Evolutionary conservation across 441 rosid species (phyloP).

Genomic region (Gossypium gossypioides): DNA sequence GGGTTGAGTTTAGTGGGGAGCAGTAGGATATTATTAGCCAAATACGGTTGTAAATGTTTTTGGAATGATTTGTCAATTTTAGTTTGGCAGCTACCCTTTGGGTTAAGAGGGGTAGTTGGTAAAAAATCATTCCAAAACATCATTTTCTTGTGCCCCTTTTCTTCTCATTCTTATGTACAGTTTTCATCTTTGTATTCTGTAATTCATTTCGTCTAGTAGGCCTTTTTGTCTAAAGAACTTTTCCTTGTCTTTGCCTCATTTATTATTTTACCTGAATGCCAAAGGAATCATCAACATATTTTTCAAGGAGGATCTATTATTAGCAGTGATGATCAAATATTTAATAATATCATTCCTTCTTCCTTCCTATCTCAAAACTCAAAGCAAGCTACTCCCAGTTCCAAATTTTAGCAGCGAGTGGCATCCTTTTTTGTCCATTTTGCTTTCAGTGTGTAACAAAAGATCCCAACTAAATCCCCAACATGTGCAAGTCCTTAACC

Average conservation of each 20-base stretch:
- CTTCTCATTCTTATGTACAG: constrained; percentile 72
- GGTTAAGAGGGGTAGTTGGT: constrained; percentile 27
- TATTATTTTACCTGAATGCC: no score
- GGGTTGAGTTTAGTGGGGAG: constrained; percentile 11
- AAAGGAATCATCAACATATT: no score
- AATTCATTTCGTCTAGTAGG: constrained; percentile 35
- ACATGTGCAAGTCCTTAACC: not conserved
- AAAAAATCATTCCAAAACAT: constrained; percentile 30
- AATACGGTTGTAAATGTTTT: constrained; percentile 18
- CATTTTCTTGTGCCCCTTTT: constrained; percentile 17
- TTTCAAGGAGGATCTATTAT: no score
- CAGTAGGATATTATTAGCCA: constrained; percentile 11
- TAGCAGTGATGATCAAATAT: no score
- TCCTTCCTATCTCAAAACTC: no score
- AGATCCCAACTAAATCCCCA: not conserved
- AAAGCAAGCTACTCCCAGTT: no score
- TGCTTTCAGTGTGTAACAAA: not conserved
- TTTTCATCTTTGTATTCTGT: constrained; percentile 32
- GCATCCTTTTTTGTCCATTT: not conserved
- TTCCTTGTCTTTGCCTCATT: not conserved
- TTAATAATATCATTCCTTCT: no score
- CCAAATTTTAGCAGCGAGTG: not conserved
- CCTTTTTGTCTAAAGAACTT: not conserved
- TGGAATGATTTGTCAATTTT: constrained; percentile 39
- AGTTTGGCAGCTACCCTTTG: constrained; percentile 33